phyloP scores from a whole-genome alignment of 768 basidiomycete species.

The Mycena epipterygia region DNA sequence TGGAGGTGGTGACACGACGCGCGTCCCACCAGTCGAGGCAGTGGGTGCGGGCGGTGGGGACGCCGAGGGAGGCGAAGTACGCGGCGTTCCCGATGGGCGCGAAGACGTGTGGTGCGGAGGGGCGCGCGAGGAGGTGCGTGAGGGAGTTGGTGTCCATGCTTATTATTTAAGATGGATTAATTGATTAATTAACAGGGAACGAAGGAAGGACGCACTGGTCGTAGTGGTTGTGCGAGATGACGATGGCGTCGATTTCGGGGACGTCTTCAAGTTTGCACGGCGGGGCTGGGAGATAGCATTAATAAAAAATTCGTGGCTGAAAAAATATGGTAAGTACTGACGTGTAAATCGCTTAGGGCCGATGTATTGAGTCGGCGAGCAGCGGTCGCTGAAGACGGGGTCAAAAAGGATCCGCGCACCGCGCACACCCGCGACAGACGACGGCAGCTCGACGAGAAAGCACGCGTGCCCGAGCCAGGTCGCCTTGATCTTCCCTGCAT shows the following conservation, averaged over 20 bases:
- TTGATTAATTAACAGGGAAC: not conserved
- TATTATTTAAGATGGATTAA: not conserved
- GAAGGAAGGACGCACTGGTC: slow-evolving; percentile 58
- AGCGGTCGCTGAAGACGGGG: slow-evolving; percentile 66
- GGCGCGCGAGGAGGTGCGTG: slow-evolving; percentile 49
- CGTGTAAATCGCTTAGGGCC: slow-evolving; percentile 66
- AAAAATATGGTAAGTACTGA: slow-evolving; percentile 43
- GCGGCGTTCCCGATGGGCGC: slow-evolving; percentile 67
- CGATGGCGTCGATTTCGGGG: slow-evolving; percentile 73
- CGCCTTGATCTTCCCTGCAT: slow-evolving; percentile 58
- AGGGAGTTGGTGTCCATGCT: slow-evolving; percentile 64
- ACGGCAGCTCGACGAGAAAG: slow-evolving; percentile 65
- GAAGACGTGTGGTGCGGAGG: slow-evolving; percentile 64
- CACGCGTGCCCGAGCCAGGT: slow-evolving; percentile 72
- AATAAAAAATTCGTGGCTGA: not conserved
- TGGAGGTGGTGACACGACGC: slow-evolving; percentile 51
- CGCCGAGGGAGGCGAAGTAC: slow-evolving; percentile 56
- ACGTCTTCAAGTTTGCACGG: slow-evolving; percentile 68
- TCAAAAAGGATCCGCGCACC: slow-evolving; percentile 67
- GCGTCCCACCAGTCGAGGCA: slow-evolving; percentile 79
- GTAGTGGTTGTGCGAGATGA: slow-evolving; percentile 72
- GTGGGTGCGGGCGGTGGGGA: slow-evolving; percentile 56
- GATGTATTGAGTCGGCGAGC: slow-evolving; percentile 59
- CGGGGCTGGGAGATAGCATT: slow-evolving; percentile 50
- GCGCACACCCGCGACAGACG: slow-evolving; percentile 41